Conservation (phyloP, 1,139 yeast species). For the Trichomonascaceae sp. region DNA sequence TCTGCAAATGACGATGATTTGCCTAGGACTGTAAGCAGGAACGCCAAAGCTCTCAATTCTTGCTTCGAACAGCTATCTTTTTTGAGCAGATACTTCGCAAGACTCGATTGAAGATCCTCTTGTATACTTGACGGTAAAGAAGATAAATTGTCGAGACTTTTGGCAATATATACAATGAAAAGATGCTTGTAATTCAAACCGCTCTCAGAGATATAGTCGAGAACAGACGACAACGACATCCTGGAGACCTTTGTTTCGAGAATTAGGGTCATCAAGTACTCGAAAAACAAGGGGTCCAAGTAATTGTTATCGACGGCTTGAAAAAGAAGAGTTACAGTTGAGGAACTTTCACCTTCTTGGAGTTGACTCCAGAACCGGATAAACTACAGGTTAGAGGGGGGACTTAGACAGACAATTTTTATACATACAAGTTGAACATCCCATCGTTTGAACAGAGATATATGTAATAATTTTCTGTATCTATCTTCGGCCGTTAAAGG, state of each 20-base stretch:
- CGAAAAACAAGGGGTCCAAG: slow-evolving; percentile 29
- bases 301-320: slow-evolving; percentile 11
- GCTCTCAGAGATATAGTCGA: slow-evolving; percentile 13
- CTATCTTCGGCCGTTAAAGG: slow-evolving; percentile 14
- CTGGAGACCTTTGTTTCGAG: slow-evolving; percentile 26
- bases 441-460: slow-evolving; percentile 21
- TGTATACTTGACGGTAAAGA: slow-evolving; percentile 6
- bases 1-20: background rate
- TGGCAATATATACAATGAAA: slow-evolving; percentile 14
- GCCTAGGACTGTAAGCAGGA: background rate
- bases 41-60: slow-evolving; percentile 6
- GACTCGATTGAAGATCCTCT: slow-evolving; percentile 5
- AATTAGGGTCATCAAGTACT: slow-evolving; percentile 28
- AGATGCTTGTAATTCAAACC: slow-evolving; percentile 7
- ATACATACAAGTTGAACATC: slow-evolving; percentile 15
- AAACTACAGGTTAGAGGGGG: slow-evolving; percentile 16
- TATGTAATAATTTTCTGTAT: slow-evolving; percentile 20
- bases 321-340: slow-evolving; percentile 4
- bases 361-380: slow-evolving; percentile 28
- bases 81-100: slow-evolving; percentile 12
- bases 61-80: background rate
- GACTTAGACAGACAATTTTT: background rate
- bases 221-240: slow-evolving; percentile 19
- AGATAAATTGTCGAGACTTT: slow-evolving; percentile 10
- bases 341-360: slow-evolving; percentile 23